Evolutionary conservation across 2,329 filamentous ascomycete species (phyloP), one percentile per base, ranked within the genome.

Genomic region (Pseudophaeomoniella oleicola): DNA sequence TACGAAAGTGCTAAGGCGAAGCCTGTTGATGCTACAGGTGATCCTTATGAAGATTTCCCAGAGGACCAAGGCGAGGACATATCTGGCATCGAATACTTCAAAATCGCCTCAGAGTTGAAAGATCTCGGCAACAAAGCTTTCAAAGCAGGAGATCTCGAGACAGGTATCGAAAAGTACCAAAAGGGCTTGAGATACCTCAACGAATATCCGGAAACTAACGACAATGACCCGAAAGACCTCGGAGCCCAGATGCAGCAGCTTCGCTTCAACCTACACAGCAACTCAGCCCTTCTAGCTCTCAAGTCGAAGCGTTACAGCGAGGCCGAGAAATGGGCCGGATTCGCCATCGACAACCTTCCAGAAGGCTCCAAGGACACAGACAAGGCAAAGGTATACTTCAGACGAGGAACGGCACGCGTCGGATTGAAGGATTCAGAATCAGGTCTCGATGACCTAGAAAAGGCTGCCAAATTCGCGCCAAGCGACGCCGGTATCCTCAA

Each of bases 1-100:
- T 80, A 81, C 46, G 66, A 75, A 15, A 64, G 72, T 38, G 75
- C 75, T 44, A 74, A 73, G 37, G 70, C 75, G 49, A 84, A 81
- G 61, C 60, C 67, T 22, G 71, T 83, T 39, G 88, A 96, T 55
- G 66, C 73, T 37, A 84, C 82, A 11, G 90, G 90, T 44, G 90
- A 98, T 63, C 72, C 77, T 4, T 94, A 92, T 62, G 88, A 96
- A 64, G 90, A 96, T 57, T 96, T 82, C 62, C 90, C 90, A 19
- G 86, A 94, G 55, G 90, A 98, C 62, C 43, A 67, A 43, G 64
- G 70, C 34, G 62, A 74, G 37, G 66, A 77, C 37, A 70, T 86
- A 43, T 71, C 75, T 35, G 80, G 80, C 11, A 55, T 67, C 13
- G 71, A 80, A 42, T 73, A 86, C 43, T 70, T 84, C 55, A 74